These are phyloP conservation scores for Acidiella bohemica DNA, from an alignment of 495 filamentous ascomycete genomes.

Conservation along the genomic window DNA sequence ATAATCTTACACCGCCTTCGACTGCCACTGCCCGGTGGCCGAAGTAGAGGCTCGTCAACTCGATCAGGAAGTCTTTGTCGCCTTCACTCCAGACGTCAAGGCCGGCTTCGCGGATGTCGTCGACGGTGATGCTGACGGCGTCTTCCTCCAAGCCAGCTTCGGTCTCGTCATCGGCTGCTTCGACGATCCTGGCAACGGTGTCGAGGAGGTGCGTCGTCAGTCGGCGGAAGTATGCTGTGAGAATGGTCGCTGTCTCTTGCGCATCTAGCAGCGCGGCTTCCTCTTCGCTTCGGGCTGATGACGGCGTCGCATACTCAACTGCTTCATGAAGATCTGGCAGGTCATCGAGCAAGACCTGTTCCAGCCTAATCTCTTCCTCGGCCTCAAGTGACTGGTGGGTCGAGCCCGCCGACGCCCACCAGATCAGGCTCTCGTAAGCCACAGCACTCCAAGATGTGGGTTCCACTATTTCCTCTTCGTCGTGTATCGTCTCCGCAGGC, in stretches of 20 bases:
- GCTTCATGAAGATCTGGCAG: conserved; percentile 24
- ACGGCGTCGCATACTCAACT: conserved; percentile 20
- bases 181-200: conserved; percentile 54
- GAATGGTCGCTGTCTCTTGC: conserved; percentile 42
- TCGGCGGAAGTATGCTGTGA: conserved; percentile 87
- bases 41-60: conserved; percentile 58
- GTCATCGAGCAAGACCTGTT: conserved; percentile 25
- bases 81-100: conserved; percentile 74
- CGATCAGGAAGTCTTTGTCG: conserved; percentile 60
- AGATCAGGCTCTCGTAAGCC: conserved; percentile 86
- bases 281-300: conserved; percentile 33
- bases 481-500: conserved; percentile 8
- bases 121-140: conserved; percentile 43
- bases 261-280: conserved; percentile 15
- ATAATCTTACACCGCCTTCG: conserved; percentile 61
- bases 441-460: conserved; percentile 77
- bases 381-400: conserved; percentile 43
- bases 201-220: conserved; percentile 59
- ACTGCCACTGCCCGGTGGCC: conserved; percentile 53
- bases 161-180: conserved; percentile 40
- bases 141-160: conserved; percentile 33
- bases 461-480: conserved; percentile 46
- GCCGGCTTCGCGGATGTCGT: conserved; percentile 67
- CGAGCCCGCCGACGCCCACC: conserved; percentile 90
- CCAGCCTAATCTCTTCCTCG: conserved; percentile 26